Evolutionary conservation across 2,329 filamentous ascomycete species (phyloP), one percentile per base, ranked within the genome.

Genomic region (Fusarium sp.): DNA sequence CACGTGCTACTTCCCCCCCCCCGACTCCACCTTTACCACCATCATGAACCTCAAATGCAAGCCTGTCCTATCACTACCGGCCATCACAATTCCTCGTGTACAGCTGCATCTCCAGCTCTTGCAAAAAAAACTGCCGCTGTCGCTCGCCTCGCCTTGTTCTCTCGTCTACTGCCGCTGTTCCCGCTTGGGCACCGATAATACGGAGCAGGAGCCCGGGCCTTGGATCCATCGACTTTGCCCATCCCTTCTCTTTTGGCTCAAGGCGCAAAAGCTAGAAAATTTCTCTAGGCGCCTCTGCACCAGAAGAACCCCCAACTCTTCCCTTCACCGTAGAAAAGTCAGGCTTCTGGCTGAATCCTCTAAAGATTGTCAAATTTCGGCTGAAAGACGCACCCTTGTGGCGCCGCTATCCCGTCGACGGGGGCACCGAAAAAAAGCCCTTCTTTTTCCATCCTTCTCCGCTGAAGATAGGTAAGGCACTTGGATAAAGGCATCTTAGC

Each of bases 361-460:
- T 24, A 8, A 48, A 58, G 65, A 68, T 69, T 69, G 63, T 56
- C 70, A 77, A 75, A 77, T 77, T 73, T 77, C 71, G 70, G 63
- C 68, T 72, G 74, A 56, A 61, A 37, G 68, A 75, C 65, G 54
- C 62, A 69, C 66, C 72, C 74, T 72, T 76, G 74, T 73, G 74
- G 76, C 76, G 64, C 60, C 52, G 58, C 65, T 74, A 68, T 39
- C 61, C 52, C 27, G 41, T 45, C 56, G 39, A 76, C 50, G 70
- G 73, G 54, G 71, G 66, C 69, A 56, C 43, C 39, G 58, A 22
- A 52, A 59, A 66, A 52, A 59, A 64, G 61, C 64, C 54, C 58
- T 56, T 64, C 18, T 33, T 54, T 64, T 64, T 62, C 31, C 31
- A 48, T 39, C 52, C 58, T 65, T 56, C 16, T 22, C 22, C 33